A percentile compares a stretch with the other conserved stretches of the same genome.
Conservation (phyloP, 2,329 filamentous ascomycete genomes). For the Cytospora chrysosperma region DNA sequence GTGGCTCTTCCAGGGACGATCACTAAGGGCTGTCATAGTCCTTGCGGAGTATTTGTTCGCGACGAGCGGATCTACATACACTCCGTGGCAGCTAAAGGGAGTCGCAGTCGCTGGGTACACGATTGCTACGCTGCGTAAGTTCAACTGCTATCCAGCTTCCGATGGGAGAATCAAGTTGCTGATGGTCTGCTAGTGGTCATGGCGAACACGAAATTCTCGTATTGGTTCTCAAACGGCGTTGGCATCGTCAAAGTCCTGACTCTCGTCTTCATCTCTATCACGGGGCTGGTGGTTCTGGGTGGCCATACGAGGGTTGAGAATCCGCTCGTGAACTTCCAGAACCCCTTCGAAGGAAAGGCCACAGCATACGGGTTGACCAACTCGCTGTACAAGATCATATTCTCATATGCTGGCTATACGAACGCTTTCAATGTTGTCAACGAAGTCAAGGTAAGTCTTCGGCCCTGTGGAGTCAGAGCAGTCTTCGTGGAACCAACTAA, state of each 20-base stretch:
- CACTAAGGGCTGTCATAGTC: slow-evolving; percentile 38
- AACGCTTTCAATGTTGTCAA: slow-evolving; percentile 63
- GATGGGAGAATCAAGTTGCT: background rate
- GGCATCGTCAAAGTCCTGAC: slow-evolving; percentile 58
- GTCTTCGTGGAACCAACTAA: background rate
- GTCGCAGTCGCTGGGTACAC: slow-evolving; percentile 65
- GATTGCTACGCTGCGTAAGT: slow-evolving; percentile 49
- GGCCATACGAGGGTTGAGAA: slow-evolving; percentile 51
- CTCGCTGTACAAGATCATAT: slow-evolving; percentile 58
- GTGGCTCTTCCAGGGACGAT: accelerated
- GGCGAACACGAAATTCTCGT: slow-evolving; percentile 54
- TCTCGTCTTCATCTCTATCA: slow-evolving; percentile 55
- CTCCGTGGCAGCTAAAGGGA: slow-evolving; percentile 65
- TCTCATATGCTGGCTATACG: slow-evolving; percentile 55
- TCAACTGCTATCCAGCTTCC: background rate
- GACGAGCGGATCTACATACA: slow-evolving; percentile 49
- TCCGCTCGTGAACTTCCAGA: slow-evolving; percentile 52
- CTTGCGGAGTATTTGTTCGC: slow-evolving; percentile 63
- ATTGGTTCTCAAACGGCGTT: slow-evolving; percentile 52
- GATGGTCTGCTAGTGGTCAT: slow-evolving; percentile 28
- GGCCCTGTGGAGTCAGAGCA: background rate
- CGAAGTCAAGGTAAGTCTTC: slow-evolving; percentile 45
- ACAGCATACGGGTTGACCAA: slow-evolving; percentile 51
- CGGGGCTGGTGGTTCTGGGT: slow-evolving; percentile 59
- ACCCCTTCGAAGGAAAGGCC: slow-evolving; percentile 49